phyloP scores from a whole-genome alignment of 1,284 basidiomycete species.

The Inonotus obliquus region DNA sequence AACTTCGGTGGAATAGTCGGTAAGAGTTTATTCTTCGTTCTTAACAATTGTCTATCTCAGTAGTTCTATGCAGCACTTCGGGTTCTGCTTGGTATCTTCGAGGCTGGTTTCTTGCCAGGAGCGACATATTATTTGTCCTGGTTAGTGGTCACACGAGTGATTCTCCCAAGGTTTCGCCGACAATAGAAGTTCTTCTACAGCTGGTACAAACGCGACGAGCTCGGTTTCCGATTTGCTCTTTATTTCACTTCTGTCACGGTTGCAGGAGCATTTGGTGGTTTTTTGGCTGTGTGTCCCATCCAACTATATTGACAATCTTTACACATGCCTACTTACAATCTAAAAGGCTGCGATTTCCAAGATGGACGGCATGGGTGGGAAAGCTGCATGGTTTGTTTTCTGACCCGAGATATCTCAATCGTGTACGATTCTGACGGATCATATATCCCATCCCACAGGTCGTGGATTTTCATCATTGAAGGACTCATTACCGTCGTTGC shows the following conservation, averaged over 20 bases:
- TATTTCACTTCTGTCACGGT: conserved; percentile 25
- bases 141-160: conserved; percentile 32
- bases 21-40: conserved; percentile 25
- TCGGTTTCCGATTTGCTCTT: conserved; percentile 24
- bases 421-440: no score
- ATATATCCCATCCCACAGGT: conserved; percentile 8
- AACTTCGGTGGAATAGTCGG: conserved; percentile 62
- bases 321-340: neutral
- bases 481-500: conserved; percentile 29
- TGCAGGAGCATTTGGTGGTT: conserved; percentile 22
- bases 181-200: neutral
- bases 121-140: conserved; percentile 70
- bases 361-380: conserved; percentile 26
- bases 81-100: conserved; percentile 63
- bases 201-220: conserved; percentile 23
- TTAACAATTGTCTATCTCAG: neutral
- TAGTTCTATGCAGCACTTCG: conserved; percentile 32
- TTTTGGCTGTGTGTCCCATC: conserved; percentile 4
- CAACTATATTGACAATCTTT: neutral
- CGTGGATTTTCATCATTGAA: conserved; percentile 27
- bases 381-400: conserved; percentile 27
- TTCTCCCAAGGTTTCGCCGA: neutral
- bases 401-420: no score
- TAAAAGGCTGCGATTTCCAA: conserved; percentile 22
- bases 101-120: conserved; percentile 65